Conservation (phyloP, 2,329 filamentous ascomycete genomes). For the Xylariaceae sp. region DNA sequence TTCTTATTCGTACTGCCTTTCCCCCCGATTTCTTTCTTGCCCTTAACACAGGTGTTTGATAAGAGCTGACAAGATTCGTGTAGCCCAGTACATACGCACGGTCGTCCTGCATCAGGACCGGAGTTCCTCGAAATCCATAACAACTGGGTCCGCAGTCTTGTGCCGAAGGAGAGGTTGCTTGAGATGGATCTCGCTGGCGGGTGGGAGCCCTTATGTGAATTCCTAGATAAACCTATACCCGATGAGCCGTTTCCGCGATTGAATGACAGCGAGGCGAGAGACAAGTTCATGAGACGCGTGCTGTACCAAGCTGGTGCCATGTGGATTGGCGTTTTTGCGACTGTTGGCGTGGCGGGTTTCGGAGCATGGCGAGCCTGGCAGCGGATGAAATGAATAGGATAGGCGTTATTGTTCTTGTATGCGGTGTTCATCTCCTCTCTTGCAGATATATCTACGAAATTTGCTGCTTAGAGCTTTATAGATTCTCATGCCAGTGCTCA, state of each 20-base stretch:
- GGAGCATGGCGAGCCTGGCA: conserved; percentile 2
- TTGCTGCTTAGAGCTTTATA: too few relatives aligned
- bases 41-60: background rate
- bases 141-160: conserved; percentile 9
- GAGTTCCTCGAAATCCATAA: conserved; percentile 5
- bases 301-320: conserved; percentile 1
- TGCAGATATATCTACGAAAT: background rate
- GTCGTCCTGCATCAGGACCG: background rate
- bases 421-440: background rate
- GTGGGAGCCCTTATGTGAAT: conserved; percentile 33
- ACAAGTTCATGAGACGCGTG: conserved; percentile 2
- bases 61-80: background rate
- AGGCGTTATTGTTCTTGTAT: background rate
- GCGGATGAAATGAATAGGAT: background rate
- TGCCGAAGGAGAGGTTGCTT: conserved; percentile 25
- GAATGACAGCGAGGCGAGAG: conserved; percentile 2
- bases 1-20: background rate
- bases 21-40: background rate
- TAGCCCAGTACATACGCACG: background rate
- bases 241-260: conserved; percentile 14
- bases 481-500: too few relatives aligned
- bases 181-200: conserved; percentile 27
- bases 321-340: background rate
- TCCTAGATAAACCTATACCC: conserved; percentile 28
- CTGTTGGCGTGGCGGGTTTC: background rate